Percentiles rank a stretch among this genome's conserved stretches.
phyloP scores from a whole-genome alignment of 257 asterid genomes.

The Scutellaria minor region DNA sequence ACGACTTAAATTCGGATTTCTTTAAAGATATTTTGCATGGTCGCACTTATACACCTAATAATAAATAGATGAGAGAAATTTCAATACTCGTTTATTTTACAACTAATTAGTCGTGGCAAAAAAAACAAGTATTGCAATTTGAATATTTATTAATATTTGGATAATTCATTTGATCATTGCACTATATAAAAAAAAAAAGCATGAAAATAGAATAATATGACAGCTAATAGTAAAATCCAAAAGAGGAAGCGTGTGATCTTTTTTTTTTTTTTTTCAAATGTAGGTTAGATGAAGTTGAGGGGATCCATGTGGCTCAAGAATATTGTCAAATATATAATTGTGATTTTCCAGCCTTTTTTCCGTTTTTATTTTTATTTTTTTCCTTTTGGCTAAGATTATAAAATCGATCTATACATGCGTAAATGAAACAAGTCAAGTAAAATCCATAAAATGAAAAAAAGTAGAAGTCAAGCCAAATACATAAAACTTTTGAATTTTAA shows the following conservation, averaged over 20 bases:
- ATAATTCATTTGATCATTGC: background rate
- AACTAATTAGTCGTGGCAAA: background rate
- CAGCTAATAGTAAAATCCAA: constrained; percentile 13
- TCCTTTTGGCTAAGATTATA: background rate
- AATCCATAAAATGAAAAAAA: too few species aligned
- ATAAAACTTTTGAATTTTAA: too few species aligned
- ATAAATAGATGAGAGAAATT: background rate
- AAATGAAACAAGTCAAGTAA: background rate
- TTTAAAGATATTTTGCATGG: too few species aligned
- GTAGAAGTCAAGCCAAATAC: too few species aligned
- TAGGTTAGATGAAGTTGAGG: background rate
- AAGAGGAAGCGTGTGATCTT: constrained; percentile 33
- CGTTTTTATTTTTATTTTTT: background rate
- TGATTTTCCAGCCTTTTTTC: constrained; percentile 22
- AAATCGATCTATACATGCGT: background rate
- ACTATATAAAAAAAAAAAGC: background rate
- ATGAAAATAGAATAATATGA: background rate
- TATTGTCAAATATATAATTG: constrained; percentile 22
- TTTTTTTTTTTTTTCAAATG: background rate
- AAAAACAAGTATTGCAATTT: background rate
- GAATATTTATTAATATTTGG: background rate
- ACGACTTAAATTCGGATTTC: too few species aligned
- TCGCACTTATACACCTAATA: too few species aligned
- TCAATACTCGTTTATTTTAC: background rate
- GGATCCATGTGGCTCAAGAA: constrained; percentile 39